Evolutionary conservation across 208 protist genomes (phyloP).

Genomic region (Trypanosoma vivax): DNA sequence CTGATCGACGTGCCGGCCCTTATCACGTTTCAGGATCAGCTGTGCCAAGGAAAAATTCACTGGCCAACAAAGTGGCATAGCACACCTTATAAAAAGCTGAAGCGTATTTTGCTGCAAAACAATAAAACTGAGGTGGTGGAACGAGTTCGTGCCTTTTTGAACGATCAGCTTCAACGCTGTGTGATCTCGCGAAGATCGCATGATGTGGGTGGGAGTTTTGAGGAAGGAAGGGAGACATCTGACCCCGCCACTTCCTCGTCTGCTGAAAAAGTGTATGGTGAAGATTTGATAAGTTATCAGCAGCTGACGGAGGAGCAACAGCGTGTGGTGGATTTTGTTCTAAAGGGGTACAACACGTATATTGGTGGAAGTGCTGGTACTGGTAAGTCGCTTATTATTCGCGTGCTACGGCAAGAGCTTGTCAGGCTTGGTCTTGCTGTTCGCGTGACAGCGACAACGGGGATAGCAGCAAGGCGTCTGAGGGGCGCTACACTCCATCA

Average conservation of each 20-base stretch:
- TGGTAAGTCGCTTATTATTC: conserved; percentile 82
- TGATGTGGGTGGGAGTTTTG: conserved; percentile 20
- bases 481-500: conserved; percentile 86
- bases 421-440: conserved; percentile 53
- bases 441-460: conserved; percentile 80
- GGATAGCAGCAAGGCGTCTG: conserved; percentile 72
- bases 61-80: conserved; percentile 65
- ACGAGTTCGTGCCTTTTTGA: conserved; percentile 31
- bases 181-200: conserved; percentile 19
- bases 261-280: conserved; percentile 20
- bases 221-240: neutral
- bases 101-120: conserved; percentile 25
- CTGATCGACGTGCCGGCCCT: conserved; percentile 40
- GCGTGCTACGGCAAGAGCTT: conserved; percentile 70
- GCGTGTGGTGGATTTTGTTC: conserved; percentile 59
- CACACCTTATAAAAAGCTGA: conserved; percentile 31
- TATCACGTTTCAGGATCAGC: conserved; percentile 26
- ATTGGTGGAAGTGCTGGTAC: conserved; percentile 86
- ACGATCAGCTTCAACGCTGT: conserved; percentile 35
- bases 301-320: conserved; percentile 83
- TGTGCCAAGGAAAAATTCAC: conserved; percentile 31
- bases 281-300: conserved; percentile 41
- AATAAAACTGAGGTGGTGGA: conserved; percentile 7
- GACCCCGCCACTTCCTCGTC: neutral
- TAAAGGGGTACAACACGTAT: conserved; percentile 75